A percentile compares a stretch with the other conserved stretches of the same genome.
Conservation (phyloP, 108 stramenopile species). For the Conticribra guillardii region DNA sequence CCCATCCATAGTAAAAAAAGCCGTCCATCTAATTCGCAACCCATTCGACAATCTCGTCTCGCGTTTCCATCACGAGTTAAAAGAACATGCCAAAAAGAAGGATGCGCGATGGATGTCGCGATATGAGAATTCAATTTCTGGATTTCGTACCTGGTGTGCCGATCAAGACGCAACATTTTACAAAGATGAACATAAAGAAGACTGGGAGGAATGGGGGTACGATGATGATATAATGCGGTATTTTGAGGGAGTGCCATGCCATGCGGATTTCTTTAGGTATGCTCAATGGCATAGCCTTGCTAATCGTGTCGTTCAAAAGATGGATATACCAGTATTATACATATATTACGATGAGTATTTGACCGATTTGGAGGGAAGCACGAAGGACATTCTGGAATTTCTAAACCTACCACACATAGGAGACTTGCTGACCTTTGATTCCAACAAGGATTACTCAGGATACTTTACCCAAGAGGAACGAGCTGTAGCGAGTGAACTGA, state of each 20-base stretch:
- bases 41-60: conserved; percentile 78
- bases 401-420: conserved; percentile 30
- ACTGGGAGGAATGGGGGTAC: conserved; percentile 27
- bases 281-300: conserved; percentile 69
- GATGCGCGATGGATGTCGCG: conserved; percentile 23
- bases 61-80: conserved; percentile 61
- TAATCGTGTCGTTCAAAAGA: conserved; percentile 37
- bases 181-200: conserved; percentile 16
- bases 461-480: conserved; percentile 46
- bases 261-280: conserved; percentile 70
- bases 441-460: conserved; percentile 42
- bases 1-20: conserved; percentile 51
- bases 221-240: conserved; percentile 15
- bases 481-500: conserved; percentile 35
- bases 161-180: conserved; percentile 47
- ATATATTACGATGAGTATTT: conserved; percentile 72
- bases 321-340: conserved; percentile 53
- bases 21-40: conserved; percentile 69
- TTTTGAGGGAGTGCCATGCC: conserved; percentile 60
- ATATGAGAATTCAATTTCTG: conserved; percentile 43
- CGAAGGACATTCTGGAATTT: conserved; percentile 54
- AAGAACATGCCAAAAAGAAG: conserved; percentile 43
- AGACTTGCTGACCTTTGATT: conserved; percentile 16
- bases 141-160: conserved; percentile 67
- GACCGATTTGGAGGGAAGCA: conserved; percentile 47